Base-by-base conservation (phyloP, 169 alveolate genomes). In the Plasmodium coatneyi region DNA sequence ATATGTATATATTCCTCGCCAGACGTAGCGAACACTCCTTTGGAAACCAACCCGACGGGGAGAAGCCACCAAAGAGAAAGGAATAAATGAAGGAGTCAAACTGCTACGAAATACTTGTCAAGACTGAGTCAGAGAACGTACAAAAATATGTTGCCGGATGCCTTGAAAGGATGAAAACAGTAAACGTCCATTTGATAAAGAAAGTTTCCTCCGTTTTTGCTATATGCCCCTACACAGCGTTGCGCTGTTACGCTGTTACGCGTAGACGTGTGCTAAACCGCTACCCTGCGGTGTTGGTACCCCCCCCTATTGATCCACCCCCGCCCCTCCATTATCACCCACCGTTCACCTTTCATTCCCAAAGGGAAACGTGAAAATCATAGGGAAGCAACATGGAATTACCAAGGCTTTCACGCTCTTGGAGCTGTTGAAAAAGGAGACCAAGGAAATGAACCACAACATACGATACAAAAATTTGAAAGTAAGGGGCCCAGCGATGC, bases 381-480 rank as follows among this genome's bases (percentile, higher is more conserved):
- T 76, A 56, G 93, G 82, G 4, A 74, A 86, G 28, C 80, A 86
- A 4, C 70, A 86, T 86, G 93, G 87, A 74, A 86, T 86, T 28
- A 12, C n/a, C 34, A 76, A 76, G 28, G 93, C 93, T n/a, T 41
- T 86, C 80, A 86, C 71, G 25, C 71, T 86, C 9, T 84, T 86
- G 7, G 93, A 86, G 80, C 71, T 30, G 12, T 36, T 86, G 39
- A 86, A 76, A 28, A 74, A 36, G 14, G 41, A 84, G 54, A 46
- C 28, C 19, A 19, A 10, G 36, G 7, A 86, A 2, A 54, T 86
- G n/a, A 74, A 86, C 22, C 36, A 86, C 80, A 49, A 0, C 28
- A 86, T 86, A 86, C 56, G 19, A 74, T 86, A 54, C 80, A 25
- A 76, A 2, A 86, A 86, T 39, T 86, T 86, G 80, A 49, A 28